A percentile compares a stretch with the other conserved stretches of the same genome.
Evolutionary conservation across 768 basidiomycete genomes (phyloP).

Genomic region (Boletus pseudo-olivaceus): DNA sequence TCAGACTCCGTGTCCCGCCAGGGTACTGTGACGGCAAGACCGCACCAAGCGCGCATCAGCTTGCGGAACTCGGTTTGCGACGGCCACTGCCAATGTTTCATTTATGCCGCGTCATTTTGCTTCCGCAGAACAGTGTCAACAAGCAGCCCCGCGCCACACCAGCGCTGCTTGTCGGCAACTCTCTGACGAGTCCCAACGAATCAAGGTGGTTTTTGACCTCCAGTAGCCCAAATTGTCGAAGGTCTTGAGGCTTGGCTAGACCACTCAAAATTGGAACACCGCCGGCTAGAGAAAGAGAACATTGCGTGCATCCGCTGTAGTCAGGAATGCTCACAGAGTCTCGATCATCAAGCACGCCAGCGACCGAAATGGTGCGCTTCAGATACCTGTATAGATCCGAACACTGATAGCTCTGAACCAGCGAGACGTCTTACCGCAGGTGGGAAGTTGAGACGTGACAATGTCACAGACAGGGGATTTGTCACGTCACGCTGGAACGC

Average conservation of each 20-base stretch:
- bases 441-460: slow-evolving; percentile 19
- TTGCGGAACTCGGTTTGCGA: slow-evolving; percentile 17
- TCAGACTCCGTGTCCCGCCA: slow-evolving; percentile 22
- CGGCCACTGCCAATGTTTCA: slow-evolving; percentile 12
- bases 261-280: slow-evolving; percentile 16
- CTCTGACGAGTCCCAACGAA: background rate
- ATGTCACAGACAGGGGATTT: slow-evolving; percentile 26
- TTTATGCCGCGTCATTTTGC: slow-evolving; percentile 11
- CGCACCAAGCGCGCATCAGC: slow-evolving; percentile 22
- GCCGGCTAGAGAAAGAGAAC: background rate
- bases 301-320: background rate
- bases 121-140: slow-evolving; percentile 10
- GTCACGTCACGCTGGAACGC: slow-evolving; percentile 27
- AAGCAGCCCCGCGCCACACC: background rate
- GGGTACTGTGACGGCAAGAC: slow-evolving; percentile 26
- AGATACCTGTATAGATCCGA: background rate
- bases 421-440: background rate
- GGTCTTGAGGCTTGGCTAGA: background rate
- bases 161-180: background rate
- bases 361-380: slow-evolving; percentile 4
- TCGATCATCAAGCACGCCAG: background rate
- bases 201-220: slow-evolving; percentile 4
- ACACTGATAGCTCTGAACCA: background rate
- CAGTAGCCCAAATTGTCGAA: background rate
- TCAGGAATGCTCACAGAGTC: background rate